phyloP scores from a whole-genome alignment of 164 flowering plant genomes.

The Dillenia suffruticosa region DNA sequence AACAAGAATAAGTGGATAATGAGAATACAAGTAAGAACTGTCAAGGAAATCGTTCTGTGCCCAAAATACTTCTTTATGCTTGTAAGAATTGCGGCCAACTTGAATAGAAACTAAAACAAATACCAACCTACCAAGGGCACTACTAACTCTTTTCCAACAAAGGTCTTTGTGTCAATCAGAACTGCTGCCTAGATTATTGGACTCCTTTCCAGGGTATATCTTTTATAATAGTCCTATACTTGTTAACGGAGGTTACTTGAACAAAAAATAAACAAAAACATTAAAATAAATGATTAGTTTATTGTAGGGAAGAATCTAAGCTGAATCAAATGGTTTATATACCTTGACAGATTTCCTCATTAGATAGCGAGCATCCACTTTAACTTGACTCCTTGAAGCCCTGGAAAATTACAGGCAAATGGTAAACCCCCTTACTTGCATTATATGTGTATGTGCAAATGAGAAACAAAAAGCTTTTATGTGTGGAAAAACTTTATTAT shows the following conservation, averaged over 20 bases:
- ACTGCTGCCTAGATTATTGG: neutral
- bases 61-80: too few species aligned
- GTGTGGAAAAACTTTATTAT: neutral
- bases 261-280: neutral
- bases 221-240: neutral
- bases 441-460: neutral
- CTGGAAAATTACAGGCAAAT: constrained; percentile 17
- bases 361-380: constrained; percentile 16
- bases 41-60: too few species aligned
- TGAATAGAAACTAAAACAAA: too few species aligned
- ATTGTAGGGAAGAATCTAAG: neutral
- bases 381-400: constrained; percentile 29
- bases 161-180: neutral
- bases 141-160: neutral
- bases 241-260: neutral
- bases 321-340: neutral
- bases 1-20: neutral
- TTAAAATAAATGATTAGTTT: neutral
- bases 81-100: too few species aligned
- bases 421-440: neutral
- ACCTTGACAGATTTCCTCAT: constrained; percentile 47
- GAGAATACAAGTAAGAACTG: neutral
- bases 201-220: neutral
- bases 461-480: neutral
- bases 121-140: too few species aligned